phyloP scores from a whole-genome alignment of 2,329 filamentous ascomycete genomes.

The Nectriaceae sp. region DNA sequence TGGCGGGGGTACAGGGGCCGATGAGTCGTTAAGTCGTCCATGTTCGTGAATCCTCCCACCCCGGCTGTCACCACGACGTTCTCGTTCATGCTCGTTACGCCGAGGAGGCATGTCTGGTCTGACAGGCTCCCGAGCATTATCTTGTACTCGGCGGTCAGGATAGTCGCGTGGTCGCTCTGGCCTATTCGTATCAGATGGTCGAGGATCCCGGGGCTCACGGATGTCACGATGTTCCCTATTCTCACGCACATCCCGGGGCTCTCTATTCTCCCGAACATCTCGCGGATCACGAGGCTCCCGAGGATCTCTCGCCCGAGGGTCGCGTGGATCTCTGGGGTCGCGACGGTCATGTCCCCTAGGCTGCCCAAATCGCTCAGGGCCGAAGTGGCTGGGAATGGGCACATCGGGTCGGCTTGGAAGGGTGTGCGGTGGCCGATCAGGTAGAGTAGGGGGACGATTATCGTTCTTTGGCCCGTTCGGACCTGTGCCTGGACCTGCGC shows the following conservation, averaged over 20 bases:
- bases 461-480: conserved; percentile 28
- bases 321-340: conserved; percentile 38
- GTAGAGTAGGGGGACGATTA: conserved; percentile 36
- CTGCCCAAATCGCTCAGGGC: conserved; percentile 47
- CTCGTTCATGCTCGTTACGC: conserved; percentile 44
- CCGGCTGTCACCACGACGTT: conserved; percentile 37
- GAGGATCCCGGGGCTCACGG: conserved; percentile 37
- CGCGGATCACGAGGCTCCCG: conserved; percentile 25
- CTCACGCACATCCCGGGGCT: conserved; percentile 42
- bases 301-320: conserved; percentile 19
- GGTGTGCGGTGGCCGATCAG: conserved; percentile 38
- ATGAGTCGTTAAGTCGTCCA: conserved; percentile 29
- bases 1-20: conserved; percentile 29
- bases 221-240: conserved; percentile 39
- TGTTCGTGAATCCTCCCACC: conserved; percentile 29
- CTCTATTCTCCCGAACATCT: conserved; percentile 38
- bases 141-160: conserved; percentile 45
- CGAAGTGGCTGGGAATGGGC: conserved; percentile 51
- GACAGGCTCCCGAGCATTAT: conserved; percentile 30
- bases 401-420: conserved; percentile 62
- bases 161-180: conserved; percentile 44
- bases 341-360: conserved; percentile 40
- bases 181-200: conserved; percentile 44
- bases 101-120: conserved; percentile 37
- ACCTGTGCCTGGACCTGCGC: conserved; percentile 14